Evolutionary conservation across 1,284 basidiomycete genomes (phyloP), one percentile per base, ranked within the genome.

Genomic region (Tilletiopsis washingtonensis): DNA sequence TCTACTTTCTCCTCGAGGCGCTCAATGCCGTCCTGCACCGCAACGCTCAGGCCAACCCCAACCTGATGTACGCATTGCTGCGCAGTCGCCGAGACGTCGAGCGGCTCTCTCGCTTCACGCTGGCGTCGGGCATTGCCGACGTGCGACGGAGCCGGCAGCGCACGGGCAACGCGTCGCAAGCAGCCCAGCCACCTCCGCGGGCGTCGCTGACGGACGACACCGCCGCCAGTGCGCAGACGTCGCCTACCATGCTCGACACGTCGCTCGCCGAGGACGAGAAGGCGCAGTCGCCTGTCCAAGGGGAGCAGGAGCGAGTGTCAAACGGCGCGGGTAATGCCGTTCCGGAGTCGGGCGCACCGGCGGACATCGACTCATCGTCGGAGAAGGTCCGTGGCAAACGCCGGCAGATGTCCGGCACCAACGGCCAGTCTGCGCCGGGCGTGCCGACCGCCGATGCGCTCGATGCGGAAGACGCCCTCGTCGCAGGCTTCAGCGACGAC

Each of bases 1-100:
- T 94, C 25, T 96, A 87, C 75, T 93, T 93, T 75, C 82, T 90
- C 84, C 79, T 97, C 39, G 91, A 97, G 72, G 82, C 85, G 4
- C 88, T 96, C 78, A 94, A 91, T 73, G 81, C 83, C 4, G 78
- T 94, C 46, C 79, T 96, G 47, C 77, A 71, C 39, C 60, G 58
- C 45, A 67, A 73, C 24, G 64, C 66, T n/a, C 48, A 19, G 12
- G 83, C 86, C 32, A 97, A 96, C 73, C 84, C 91, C 0, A 86
- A 93, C 62, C 74, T 97, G 25, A 78, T 91, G 36, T 93, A 94
- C 70, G 84, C 85, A 1, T 81, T 97, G 45, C 77, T 97, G 3
- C 81, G 85, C 11, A 80, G 85, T 0, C 85, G 90, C 68, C 83
- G 84, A 61, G 77, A 81, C 11, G 88, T 98, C 69, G 86, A 94